These are phyloP conservation scores for Rhizomucor miehei DNA, from an alignment of 371 early-diverging fungal species.

Conservation along the genomic window DNA sequence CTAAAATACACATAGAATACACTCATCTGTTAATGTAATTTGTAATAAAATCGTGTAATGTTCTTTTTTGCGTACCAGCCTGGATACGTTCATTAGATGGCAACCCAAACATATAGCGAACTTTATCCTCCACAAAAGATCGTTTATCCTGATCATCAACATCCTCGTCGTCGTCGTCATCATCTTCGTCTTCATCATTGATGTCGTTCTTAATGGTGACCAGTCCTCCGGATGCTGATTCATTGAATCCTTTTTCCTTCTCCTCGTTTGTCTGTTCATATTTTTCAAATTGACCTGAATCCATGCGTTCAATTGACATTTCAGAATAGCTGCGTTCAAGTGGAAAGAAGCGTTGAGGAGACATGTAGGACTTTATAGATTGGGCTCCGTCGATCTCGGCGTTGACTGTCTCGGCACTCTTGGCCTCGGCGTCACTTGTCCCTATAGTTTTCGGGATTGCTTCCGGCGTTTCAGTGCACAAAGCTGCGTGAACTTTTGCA, in stretches of 20 bases:
- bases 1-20: slow-evolving; percentile 36
- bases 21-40: no score
- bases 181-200: slow-evolving; percentile 8
- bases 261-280: not conserved
- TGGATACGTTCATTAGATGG: slow-evolving; percentile 16
- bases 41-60: no score
- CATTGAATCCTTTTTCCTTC: not conserved
- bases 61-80: slow-evolving; percentile 8
- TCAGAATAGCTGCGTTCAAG: slow-evolving; percentile 15
- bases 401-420: no score
- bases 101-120: slow-evolving; percentile 9
- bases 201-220: not conserved
- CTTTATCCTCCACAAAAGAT: not conserved
- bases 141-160: slow-evolving; percentile 11
- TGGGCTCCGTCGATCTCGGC: no score
- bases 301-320: slow-evolving; percentile 32
- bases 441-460: no score
- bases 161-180: slow-evolving; percentile 15
- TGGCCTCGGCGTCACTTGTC: no score
- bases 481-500: no score
- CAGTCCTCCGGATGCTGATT: not conserved
- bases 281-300: not conserved
- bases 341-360: not conserved
- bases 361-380: no score
- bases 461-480: no score